These are phyloP conservation scores for Coemansia sp. DNA, from an alignment of 371 early-diverging fungal species.

Conservation along the genomic window DNA sequence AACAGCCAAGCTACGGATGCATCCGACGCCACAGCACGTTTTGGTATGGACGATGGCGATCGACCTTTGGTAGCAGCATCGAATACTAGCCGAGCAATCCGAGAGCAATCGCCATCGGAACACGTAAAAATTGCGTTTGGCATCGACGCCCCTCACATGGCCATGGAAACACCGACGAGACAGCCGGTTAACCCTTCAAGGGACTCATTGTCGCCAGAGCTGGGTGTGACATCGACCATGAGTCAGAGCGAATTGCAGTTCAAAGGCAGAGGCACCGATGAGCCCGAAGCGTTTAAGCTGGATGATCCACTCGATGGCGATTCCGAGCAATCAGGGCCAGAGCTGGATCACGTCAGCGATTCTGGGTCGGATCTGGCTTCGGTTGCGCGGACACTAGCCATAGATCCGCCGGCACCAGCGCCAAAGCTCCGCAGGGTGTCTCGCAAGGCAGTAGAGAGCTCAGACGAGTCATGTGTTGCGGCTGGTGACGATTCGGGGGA, in stretches of 20 bases:
- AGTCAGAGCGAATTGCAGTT: not conserved
- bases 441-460: constrained; percentile 19
- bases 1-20: not conserved
- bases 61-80: not conserved
- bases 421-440: not conserved
- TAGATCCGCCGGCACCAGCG: not conserved
- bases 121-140: not conserved
- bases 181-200: not conserved
- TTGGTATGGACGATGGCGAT: not conserved
- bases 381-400: not conserved
- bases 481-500: not conserved
- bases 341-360: not conserved
- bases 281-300: constrained; percentile 2
- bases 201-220: constrained; percentile 4
- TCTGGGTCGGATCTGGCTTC: not conserved
- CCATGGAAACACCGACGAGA: constrained; percentile 1
- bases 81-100: not conserved
- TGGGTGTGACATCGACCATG: not conserved
- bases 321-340: not conserved
- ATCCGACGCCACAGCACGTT: not conserved
- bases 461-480: constrained; percentile 18
- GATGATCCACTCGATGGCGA: constrained; percentile 2
- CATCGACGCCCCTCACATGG: no score
- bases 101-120: not conserved
- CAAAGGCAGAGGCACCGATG: not conserved